Conservation (phyloP, 2,329 filamentous ascomycete genomes). For the Alternaria sp. region DNA sequence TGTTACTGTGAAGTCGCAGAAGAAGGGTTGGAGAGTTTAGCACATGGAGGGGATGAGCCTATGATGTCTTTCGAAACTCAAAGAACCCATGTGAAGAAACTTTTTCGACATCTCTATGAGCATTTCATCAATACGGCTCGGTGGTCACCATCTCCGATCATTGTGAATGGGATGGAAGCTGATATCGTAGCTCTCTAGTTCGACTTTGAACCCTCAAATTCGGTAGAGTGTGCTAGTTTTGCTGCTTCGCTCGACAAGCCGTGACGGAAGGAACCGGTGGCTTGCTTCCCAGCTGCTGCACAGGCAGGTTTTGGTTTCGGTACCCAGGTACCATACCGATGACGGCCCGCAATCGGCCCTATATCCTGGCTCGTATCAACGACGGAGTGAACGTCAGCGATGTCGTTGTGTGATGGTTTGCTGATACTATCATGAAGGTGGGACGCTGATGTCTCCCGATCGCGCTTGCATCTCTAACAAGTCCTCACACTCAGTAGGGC, state of each 20-base stretch:
- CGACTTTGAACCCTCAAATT: neutral
- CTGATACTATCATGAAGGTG: neutral
- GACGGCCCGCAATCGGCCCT: neutral
- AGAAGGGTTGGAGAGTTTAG: slow-evolving; percentile 42
- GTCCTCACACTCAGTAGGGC: neutral
- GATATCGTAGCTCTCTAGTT: neutral
- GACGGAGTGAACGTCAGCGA: neutral
- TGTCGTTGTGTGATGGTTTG: neutral
- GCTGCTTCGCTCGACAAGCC: neutral
- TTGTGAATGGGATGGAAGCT: neutral
- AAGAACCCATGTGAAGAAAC: neutral
- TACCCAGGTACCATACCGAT: neutral
- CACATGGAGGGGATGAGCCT: neutral
- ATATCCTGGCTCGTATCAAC: neutral
- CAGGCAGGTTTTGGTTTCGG: neutral
- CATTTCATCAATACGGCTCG: neutral
- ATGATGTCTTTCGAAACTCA: neutral
- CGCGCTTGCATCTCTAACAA: neutral
- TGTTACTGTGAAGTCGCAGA: slow-evolving; percentile 28
- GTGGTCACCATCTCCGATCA: neutral
- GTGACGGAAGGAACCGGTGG: neutral
- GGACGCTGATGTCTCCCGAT: neutral
- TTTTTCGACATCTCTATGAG: neutral
- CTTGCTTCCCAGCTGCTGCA: neutral
- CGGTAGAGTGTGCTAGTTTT: neutral